phyloP scores from a whole-genome alignment of 1,139 yeast genomes.

The Saccharomyces hybrid region DNA sequence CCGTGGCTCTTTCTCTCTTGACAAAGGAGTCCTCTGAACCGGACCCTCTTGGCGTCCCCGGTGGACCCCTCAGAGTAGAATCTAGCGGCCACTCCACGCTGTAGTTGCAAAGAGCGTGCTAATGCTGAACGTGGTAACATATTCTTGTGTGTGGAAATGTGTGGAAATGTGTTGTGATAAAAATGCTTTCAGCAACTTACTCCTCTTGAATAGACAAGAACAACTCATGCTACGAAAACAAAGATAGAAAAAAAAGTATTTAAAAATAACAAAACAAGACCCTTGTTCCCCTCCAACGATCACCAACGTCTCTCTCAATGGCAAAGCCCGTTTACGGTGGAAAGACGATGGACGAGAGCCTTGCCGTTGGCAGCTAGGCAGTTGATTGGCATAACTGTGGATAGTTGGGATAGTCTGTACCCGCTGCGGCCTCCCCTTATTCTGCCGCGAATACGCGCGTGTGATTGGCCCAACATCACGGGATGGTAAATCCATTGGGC shows the following conservation, averaged over 20 bases:
- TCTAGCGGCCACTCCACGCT: slow-evolving; percentile 33
- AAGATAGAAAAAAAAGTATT: background rate
- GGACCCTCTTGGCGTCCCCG: slow-evolving; percentile 46
- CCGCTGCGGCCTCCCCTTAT: background rate
- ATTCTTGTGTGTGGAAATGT: slow-evolving; percentile 12
- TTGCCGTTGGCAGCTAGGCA: background rate
- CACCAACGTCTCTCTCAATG: background rate
- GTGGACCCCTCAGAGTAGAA: slow-evolving; percentile 42
- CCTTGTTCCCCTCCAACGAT: background rate
- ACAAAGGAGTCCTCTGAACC: slow-evolving; percentile 47
- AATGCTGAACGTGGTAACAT: slow-evolving; percentile 27
- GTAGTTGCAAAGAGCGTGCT: slow-evolving; percentile 25
- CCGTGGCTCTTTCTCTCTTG: slow-evolving; percentile 65
- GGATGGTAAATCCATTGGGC: background rate
- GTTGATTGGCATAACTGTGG: background rate
- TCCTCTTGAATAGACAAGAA: background rate
- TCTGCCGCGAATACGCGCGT: background rate
- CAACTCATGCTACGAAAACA: background rate
- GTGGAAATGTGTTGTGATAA: background rate
- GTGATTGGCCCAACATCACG: background rate
- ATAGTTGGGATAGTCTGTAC: background rate
- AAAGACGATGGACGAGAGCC: background rate
- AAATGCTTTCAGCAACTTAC: background rate
- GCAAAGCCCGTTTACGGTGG: background rate
- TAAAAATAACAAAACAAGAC: background rate